Evolutionary conservation across 148 eudicot species (phyloP).

Genomic region (Nepenthes gracilis): DNA sequence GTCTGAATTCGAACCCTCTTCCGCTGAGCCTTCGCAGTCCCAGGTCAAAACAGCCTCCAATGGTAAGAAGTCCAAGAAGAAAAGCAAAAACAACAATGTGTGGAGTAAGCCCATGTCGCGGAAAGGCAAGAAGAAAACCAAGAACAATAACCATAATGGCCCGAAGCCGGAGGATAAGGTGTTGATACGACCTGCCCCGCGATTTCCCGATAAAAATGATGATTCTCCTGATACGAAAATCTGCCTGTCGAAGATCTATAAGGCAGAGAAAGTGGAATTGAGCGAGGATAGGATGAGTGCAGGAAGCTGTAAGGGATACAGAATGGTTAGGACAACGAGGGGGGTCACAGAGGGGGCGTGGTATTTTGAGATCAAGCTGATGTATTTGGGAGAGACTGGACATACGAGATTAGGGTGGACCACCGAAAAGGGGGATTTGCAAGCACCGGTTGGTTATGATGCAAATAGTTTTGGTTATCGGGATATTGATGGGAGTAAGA

Average conservation of each 20-base stretch:
- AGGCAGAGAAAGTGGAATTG: conserved; percentile 90
- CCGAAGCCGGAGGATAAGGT: conserved; percentile 33
- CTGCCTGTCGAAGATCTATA: conserved; percentile 67
- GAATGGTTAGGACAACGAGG: conserved; percentile 93
- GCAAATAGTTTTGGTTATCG: conserved; percentile 85
- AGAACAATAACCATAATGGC: conserved; percentile 14
- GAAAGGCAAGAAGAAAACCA: conserved; percentile 50
- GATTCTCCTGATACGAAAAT: conserved; percentile 46
- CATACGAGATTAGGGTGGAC: conserved; percentile 95
- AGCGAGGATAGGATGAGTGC: conserved; percentile 78
- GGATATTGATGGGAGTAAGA: conserved; percentile 92
- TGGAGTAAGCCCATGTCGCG: conserved; percentile 52
- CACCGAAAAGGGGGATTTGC: conserved; percentile 92
- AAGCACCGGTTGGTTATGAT: conserved; percentile 95
- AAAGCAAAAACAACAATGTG: conserved; percentile 46
- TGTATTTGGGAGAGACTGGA: conserved; percentile 74
- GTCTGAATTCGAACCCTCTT: background rate
- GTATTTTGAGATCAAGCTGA: conserved; percentile 80
- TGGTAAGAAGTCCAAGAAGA: conserved; percentile 14
- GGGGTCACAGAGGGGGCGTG: conserved; percentile 82
- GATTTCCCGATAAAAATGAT: conserved; percentile 70
- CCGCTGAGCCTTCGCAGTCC: background rate
- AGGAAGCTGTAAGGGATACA: conserved; percentile 79
- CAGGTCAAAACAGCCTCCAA: background rate
- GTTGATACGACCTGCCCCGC: conserved; percentile 51